A percentile compares a stretch with the other conserved stretches of the same genome.
Conservation (phyloP, 768 basidiomycete species). For the Naganishia randhawae region DNA sequence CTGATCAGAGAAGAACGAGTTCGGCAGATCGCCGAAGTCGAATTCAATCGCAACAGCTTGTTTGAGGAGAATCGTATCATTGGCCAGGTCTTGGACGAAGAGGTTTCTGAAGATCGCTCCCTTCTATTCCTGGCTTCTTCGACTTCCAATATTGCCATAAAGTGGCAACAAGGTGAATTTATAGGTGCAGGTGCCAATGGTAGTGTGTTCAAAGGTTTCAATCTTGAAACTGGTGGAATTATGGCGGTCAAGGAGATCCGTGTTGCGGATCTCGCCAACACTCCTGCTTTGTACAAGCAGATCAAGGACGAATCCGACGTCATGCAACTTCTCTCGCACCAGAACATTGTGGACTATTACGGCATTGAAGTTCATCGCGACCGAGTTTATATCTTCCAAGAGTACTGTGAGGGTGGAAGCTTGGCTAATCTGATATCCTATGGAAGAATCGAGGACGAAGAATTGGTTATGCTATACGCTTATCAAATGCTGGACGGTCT, state of each 20-base stretch:
- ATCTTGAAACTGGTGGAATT: conserved; percentile 86
- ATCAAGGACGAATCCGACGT: conserved; percentile 94
- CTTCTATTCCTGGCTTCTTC: conserved; percentile 91
- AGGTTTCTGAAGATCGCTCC: conserved; percentile 88
- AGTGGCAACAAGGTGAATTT: conserved; percentile 97
- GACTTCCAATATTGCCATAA: conserved; percentile 88
- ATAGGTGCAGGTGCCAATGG: conserved; percentile 99
- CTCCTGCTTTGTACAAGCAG: conserved; percentile 82
- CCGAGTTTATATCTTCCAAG: conserved; percentile 98
- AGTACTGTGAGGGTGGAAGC: conserved; percentile 95
- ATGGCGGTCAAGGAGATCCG: conserved; percentile 99
- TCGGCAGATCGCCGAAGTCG: conserved; percentile 50
- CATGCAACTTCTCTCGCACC: conserved; percentile 97
- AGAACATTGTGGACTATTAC: conserved; percentile 97
- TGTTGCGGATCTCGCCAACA: conserved; percentile 84
- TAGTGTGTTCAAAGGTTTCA: conserved; percentile 98
- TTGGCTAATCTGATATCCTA: conserved; percentile 81
- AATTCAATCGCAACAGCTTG: conserved; percentile 53
- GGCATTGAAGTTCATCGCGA: conserved; percentile 98
- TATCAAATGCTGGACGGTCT: conserved; percentile 96
- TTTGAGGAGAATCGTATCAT: conserved; percentile 68
- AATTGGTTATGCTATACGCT: conserved; percentile 89
- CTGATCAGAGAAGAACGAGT: conserved; percentile 71
- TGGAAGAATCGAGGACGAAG: conserved; percentile 93
- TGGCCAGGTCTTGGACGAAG: conserved; percentile 89